Conservation (phyloP, 371 early-diverging fungal genomes). For the Circinella minor region DNA sequence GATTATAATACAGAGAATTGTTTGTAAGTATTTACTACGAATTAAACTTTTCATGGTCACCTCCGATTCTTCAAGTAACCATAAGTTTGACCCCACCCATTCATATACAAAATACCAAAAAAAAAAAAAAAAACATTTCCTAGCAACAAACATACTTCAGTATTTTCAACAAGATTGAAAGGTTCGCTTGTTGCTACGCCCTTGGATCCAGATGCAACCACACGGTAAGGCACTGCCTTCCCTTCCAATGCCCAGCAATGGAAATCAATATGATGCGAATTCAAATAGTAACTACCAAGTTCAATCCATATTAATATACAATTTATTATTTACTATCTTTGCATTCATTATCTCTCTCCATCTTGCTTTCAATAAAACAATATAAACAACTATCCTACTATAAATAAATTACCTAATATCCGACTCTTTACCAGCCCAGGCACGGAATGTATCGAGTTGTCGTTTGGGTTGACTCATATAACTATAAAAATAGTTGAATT, state of each 20-base stretch:
- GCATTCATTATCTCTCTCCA: neutral
- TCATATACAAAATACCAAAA: too few relatives aligned
- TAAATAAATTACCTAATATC: slow-evolving; percentile 40
- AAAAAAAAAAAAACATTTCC: too few relatives aligned
- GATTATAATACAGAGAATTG: neutral
- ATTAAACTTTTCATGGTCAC: too few relatives aligned
- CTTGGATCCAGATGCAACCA: slow-evolving; percentile 41
- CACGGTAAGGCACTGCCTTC: slow-evolving; percentile 40
- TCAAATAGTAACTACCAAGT: slow-evolving; percentile 34
- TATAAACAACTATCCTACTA: neutral
- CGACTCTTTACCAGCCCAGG: slow-evolving; percentile 54
- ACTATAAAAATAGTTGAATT: slow-evolving; percentile 50
- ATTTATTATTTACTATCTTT: neutral
- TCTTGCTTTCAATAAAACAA: neutral
- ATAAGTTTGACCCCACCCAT: too few relatives aligned
- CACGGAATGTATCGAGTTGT: slow-evolving; percentile 52
- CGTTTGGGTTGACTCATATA: slow-evolving; percentile 60
- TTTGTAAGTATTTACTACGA: too few relatives aligned
- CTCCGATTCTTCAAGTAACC: too few relatives aligned
- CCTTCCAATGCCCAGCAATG: slow-evolving; percentile 49
- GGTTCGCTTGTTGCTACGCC: slow-evolving; percentile 49
- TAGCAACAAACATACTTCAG: slow-evolving; percentile 29
- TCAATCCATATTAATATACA: neutral
- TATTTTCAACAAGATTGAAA: slow-evolving; percentile 34
- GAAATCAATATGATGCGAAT: slow-evolving; percentile 59